phyloP scores from a whole-genome alignment of 208 protist species.

The Trypanosoma brucei region DNA sequence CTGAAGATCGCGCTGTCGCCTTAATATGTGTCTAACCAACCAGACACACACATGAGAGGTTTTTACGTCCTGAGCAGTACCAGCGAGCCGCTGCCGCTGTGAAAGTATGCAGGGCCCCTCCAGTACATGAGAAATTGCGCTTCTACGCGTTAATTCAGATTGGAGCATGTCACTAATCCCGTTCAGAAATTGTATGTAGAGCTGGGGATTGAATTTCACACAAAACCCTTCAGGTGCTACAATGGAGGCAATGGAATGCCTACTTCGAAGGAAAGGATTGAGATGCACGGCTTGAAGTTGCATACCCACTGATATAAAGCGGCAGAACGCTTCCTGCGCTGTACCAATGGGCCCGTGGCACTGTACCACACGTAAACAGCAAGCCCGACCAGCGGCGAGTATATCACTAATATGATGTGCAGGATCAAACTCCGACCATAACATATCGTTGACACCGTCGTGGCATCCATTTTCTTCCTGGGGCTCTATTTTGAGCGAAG shows the following conservation, averaged over 20 bases:
- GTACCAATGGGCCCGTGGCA: not conserved
- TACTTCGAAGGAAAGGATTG: constrained; percentile 1
- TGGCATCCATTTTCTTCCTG: not conserved
- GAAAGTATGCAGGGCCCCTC: constrained; percentile 1
- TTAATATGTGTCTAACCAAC: not conserved
- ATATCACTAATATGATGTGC: not conserved
- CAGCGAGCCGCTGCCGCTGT: not conserved
- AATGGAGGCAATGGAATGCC: not conserved
- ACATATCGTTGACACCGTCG: not conserved
- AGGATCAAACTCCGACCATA: constrained; percentile 9
- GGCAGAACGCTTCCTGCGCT: constrained; percentile 15
- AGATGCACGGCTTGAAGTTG: constrained; percentile 1
- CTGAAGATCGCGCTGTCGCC: not conserved
- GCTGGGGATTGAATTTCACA: not conserved
- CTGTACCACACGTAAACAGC: constrained; percentile 11
- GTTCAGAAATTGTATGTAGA: constrained; percentile 12
- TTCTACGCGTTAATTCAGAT: not conserved
- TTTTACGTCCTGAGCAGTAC: not conserved
- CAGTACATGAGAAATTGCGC: constrained; percentile 1
- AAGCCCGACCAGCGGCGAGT: constrained; percentile 12
- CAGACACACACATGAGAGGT: not conserved
- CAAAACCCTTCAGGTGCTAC: not conserved
- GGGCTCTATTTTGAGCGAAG: not conserved
- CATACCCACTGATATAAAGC: constrained; percentile 17
- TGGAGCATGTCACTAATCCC: constrained; percentile 1